Conservation (phyloP, 257 asterid species). For the Sherardia arvensis region DNA sequence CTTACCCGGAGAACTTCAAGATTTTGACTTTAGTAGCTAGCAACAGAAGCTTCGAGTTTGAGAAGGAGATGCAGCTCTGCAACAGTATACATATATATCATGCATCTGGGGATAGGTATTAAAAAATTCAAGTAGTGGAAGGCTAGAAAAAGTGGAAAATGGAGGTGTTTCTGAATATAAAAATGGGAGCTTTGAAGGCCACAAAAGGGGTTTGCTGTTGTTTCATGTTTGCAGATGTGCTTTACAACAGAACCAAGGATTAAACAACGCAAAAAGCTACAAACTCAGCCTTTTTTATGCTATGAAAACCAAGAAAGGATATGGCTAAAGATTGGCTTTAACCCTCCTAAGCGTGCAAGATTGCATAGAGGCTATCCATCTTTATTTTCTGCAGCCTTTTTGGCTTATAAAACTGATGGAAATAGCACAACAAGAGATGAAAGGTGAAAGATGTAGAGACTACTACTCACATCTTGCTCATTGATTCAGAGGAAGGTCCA, state of each 20-base stretch:
- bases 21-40: background rate
- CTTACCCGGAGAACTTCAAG: background rate
- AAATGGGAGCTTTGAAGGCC: slow-evolving; percentile 11
- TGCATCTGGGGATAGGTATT: background rate
- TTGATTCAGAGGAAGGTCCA: background rate
- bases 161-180: slow-evolving; percentile 5
- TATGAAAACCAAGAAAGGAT: slow-evolving; percentile 12
- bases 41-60: background rate
- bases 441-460: too few species aligned
- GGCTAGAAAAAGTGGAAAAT: background rate
- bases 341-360: slow-evolving; percentile 20
- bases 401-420: background rate
- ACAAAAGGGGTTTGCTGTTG: slow-evolving; percentile 9
- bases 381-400: slow-evolving; percentile 17
- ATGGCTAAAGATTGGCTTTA: slow-evolving; percentile 13
- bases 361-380: slow-evolving; percentile 4
- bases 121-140: background rate
- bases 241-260: background rate
- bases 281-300: slow-evolving; percentile 16
- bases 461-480: background rate
- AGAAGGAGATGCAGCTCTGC: background rate
- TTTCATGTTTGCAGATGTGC: background rate
- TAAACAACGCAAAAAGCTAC: slow-evolving; percentile 1
- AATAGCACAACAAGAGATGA: background rate
- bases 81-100: background rate